Base-by-base conservation (phyloP, 2,329 filamentous ascomycete genomes). In the Penicillium sp. region DNA sequence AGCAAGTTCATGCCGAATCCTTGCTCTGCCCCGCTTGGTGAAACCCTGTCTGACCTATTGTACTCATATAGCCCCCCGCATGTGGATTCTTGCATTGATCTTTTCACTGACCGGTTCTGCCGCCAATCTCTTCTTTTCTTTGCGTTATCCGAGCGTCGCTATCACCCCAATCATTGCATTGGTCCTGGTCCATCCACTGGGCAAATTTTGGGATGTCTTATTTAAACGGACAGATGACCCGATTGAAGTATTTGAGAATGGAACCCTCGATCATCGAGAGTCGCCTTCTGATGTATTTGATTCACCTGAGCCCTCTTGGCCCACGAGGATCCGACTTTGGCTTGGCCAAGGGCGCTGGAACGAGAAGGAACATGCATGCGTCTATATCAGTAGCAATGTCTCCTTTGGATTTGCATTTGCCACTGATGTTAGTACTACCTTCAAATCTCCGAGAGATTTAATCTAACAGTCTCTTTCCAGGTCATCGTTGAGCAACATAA, bases 361-460 rank as follows among this genome's bases (percentile, higher is more conserved):
- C 72, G 89, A 93, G 73, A 95, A 95, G 74, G 91, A 95, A 74
- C 92, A 95, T 75, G 91, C 89, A 45, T 95, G 91, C 72, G 91
- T 95, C 55, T 95, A 95, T 69, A 92, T 95, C 68, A 92, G 89
- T 81, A 94, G 91, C 78, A 95, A 95, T 72, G 91, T 95, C 45
- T 92, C 91, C 22, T 95, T 95, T 73, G 92, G 91, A 1, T 95
- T 95, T 76, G 91, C 92, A 28, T 95, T 95, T 77, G 91, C 91
- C 7, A 95, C 92, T 30, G 91, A 95, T 79, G 89, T 84, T 59
- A 70, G 79, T 28, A 42, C 30, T 11, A 2, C n/a, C 2, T 33
- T 10, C 14, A 11, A 22, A 22, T 3, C 3, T 42, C 7, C 3
- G 7, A 22, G 4, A 19, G 3, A 1, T 74, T 22, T 16, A 46